Evolutionary conservation across 176 grass and related monocot species (phyloP).

Genomic region (Hsuehochloa calcarea): DNA sequence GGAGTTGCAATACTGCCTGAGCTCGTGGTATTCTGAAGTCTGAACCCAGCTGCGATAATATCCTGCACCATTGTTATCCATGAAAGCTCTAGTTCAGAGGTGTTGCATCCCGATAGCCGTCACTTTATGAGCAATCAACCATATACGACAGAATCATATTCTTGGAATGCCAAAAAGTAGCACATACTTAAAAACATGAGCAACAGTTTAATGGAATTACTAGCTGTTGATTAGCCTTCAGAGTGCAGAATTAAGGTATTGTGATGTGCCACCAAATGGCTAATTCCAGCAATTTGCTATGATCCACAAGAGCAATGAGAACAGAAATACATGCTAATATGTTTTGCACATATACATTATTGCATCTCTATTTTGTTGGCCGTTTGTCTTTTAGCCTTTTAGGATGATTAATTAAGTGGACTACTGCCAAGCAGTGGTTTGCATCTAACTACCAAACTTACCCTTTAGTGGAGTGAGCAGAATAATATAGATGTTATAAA

Average conservation of each 20-base stretch:
- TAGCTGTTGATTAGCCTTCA: constrained; percentile 10
- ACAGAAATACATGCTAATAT: not conserved
- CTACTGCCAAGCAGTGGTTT: not conserved
- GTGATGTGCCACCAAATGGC: not conserved
- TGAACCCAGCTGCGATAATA: not conserved
- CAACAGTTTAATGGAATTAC: not conserved
- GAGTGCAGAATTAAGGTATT: not conserved
- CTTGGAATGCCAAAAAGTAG: constrained; percentile 9
- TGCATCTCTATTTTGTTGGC: not conserved
- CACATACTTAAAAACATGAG: not conserved
- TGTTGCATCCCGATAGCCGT: not conserved
- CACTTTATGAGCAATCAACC: not conserved
- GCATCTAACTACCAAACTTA: constrained; percentile 23
- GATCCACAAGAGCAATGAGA: not conserved
- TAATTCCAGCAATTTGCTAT: not conserved
- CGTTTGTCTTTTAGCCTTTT: constrained; percentile 21
- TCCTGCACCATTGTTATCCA: not conserved
- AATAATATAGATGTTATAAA: constrained; percentile 17
- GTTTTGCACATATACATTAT: not conserved
- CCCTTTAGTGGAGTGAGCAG: not conserved
- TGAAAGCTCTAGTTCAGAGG: not conserved
- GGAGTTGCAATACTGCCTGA: constrained; percentile 10
- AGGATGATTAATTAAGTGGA: constrained; percentile 30
- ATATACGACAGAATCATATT: constrained; percentile 2
- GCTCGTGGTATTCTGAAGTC: not conserved